A percentile compares a stretch with the other conserved stretches of the same genome.
These are phyloP conservation scores for Quercus phellos DNA, from an alignment of 331 rosid genomes.

Conservation along the genomic window DNA sequence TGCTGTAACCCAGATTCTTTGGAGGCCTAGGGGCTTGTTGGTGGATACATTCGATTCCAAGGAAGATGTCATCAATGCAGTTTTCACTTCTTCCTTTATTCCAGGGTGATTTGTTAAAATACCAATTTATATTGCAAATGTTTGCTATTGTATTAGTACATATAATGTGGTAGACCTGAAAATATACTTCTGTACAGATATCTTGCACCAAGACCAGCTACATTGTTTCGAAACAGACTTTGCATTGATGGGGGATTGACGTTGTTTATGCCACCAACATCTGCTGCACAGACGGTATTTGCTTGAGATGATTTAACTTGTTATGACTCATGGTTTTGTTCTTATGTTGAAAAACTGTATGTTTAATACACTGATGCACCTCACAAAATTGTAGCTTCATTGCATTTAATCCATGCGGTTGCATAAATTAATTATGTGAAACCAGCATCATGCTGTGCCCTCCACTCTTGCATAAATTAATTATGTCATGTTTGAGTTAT, in stretches of 20 bases:
- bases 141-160: constrained; percentile 14
- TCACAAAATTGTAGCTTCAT: constrained; percentile 2
- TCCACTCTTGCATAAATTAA: not conserved
- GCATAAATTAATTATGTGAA: not conserved
- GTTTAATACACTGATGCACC: not conserved
- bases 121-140: constrained; percentile 10
- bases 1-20: constrained; percentile 88
- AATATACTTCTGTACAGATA: constrained; percentile 45
- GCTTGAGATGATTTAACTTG: constrained; percentile 10
- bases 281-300: constrained; percentile 80
- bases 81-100: constrained; percentile 92
- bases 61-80: constrained; percentile 96
- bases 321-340: not conserved
- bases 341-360: constrained; percentile 6
- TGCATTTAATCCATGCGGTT: not conserved
- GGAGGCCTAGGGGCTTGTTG: constrained; percentile 93
- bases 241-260: constrained; percentile 98
- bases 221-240: constrained; percentile 71
- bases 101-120: constrained; percentile 73
- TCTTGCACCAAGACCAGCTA: constrained; percentile 92
- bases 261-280: constrained; percentile 94
- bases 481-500: not conserved
- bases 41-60: constrained; percentile 93
- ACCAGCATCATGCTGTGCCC: too few relatives aligned
- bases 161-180: constrained; percentile 7